Evolutionary conservation across 805 yeast genomes (phyloP).

Genomic region (Metschnikowia proteae): DNA sequence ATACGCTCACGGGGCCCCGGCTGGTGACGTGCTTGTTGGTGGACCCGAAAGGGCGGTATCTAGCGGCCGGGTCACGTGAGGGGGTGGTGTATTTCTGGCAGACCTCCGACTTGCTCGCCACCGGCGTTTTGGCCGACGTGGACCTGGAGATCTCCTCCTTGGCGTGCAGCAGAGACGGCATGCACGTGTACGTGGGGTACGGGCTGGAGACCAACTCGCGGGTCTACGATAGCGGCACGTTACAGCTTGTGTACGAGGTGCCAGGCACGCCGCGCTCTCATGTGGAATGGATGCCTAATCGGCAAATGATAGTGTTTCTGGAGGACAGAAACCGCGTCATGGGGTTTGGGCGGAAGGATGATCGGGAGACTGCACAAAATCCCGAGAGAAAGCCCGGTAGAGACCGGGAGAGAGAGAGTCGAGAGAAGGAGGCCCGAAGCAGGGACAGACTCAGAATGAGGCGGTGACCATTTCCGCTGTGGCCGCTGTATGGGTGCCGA

Average conservation of each 20-base stretch:
- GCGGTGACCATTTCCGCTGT: not conserved
- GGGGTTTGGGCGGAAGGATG: slow-evolving; percentile 9
- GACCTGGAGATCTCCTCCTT: slow-evolving; percentile 44
- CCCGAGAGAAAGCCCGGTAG: not conserved
- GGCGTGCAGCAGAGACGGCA: slow-evolving; percentile 44
- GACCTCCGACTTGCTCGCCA: slow-evolving; percentile 32
- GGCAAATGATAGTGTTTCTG: slow-evolving; percentile 28
- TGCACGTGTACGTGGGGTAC: slow-evolving; percentile 41
- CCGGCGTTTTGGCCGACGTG: slow-evolving; percentile 34
- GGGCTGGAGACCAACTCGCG: slow-evolving; percentile 40
- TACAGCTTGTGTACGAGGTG: slow-evolving; percentile 29
- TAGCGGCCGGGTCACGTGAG: slow-evolving; percentile 55
- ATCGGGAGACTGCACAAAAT: not conserved
- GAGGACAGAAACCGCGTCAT: slow-evolving; percentile 30
- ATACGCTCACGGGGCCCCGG: slow-evolving; percentile 43
- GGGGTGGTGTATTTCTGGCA: slow-evolving; percentile 55
- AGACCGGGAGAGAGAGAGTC: not conserved
- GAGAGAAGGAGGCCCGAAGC: not conserved
- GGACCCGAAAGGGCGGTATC: slow-evolving; percentile 50
- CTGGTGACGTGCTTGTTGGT: slow-evolving; percentile 44
- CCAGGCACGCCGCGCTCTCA: slow-evolving; percentile 6
- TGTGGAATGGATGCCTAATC: slow-evolving; percentile 36
- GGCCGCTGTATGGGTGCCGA: no score
- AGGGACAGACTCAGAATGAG: not conserved
- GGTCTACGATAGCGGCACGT: slow-evolving; percentile 33